Conservation (phyloP, 2,329 filamentous ascomycete species). For the Akanthomyces muscarius region DNA sequence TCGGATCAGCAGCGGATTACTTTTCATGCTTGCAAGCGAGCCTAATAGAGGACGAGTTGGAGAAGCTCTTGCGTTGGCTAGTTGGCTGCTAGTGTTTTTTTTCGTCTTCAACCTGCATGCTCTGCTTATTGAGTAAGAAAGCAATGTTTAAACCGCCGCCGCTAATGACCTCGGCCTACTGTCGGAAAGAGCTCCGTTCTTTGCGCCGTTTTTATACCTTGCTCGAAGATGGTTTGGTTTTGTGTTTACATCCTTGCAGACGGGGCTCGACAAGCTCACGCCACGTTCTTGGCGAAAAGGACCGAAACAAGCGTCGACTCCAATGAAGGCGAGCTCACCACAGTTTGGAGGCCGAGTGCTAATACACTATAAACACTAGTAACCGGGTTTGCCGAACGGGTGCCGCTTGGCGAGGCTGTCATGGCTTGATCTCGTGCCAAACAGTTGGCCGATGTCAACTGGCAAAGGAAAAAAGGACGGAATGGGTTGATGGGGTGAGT, state of each 20-base stretch:
- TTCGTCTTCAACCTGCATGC: neutral
- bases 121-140: neutral
- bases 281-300: constrained; percentile 7
- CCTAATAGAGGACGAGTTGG: neutral
- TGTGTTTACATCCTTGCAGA: neutral
- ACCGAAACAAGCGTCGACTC: neutral
- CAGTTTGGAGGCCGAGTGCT: neutral
- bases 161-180: neutral
- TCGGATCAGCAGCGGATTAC: constrained; percentile 12
- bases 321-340: neutral
- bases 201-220: neutral
- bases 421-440: constrained; percentile 3
- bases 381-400: constrained; percentile 1
- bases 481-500: neutral
- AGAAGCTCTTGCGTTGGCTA: neutral
- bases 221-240: neutral
- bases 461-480: neutral
- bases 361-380: neutral
- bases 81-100: neutral
- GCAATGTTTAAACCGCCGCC: neutral
- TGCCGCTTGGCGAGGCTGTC: neutral
- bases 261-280: neutral
- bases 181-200: neutral
- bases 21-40: neutral
- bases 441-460: neutral